Conservation (phyloP, 2,329 filamentous ascomycete species). For the Trichoderma brevicompactum region DNA sequence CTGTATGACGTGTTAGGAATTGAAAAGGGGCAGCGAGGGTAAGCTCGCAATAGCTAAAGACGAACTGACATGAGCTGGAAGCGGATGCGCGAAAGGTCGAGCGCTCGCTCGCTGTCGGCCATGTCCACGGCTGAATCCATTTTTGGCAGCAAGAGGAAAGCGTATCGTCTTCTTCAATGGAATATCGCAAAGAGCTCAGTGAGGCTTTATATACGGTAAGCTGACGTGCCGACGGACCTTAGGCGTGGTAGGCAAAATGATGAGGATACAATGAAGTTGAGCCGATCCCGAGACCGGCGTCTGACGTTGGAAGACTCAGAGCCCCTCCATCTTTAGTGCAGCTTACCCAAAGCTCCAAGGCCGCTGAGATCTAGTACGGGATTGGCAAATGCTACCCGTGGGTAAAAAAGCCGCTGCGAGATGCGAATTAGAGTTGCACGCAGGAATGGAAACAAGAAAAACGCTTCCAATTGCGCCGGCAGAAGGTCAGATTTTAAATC, state of each 20-base stretch:
- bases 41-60: neutral
- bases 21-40: neutral
- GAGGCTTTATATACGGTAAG: neutral
- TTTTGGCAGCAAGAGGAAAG: neutral
- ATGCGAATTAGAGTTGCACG: too few species aligned
- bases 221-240: constrained; percentile 4
- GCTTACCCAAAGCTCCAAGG: neutral
- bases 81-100: constrained; percentile 90
- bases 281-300: constrained; percentile 25
- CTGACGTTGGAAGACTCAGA: constrained; percentile 2
- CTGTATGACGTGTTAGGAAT: constrained; percentile 52
- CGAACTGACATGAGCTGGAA: constrained; percentile 84
- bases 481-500: too few species aligned
- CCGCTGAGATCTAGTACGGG: too few species aligned
- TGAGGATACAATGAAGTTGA: neutral
- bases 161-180: neutral
- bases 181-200: neutral
- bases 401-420: too few species aligned
- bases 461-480: too few species aligned
- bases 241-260: neutral
- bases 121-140: constrained; percentile 95
- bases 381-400: too few species aligned
- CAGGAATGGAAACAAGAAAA: too few species aligned
- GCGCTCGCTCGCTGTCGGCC: constrained; percentile 78
- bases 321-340: constrained; percentile 20